Percentiles rank a stretch among this genome's conserved stretches.
These are phyloP conservation scores for Zygosaccharomyces sapae DNA, from an alignment of 1,139 yeast species.

Conservation along the genomic window DNA sequence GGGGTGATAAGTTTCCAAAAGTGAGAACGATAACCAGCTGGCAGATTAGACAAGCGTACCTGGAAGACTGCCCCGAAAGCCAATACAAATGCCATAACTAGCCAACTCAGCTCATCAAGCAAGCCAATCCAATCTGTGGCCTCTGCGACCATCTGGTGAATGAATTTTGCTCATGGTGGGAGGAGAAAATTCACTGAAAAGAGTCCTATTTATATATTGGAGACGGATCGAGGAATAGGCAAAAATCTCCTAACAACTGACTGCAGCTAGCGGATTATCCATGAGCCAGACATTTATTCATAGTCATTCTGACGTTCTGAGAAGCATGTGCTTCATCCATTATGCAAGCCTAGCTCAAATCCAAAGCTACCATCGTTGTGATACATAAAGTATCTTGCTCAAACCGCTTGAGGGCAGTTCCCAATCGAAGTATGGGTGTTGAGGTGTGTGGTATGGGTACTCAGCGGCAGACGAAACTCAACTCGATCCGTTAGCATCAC, in stretches of 20 bases:
- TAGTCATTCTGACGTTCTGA: no score
- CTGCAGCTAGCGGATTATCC: slow-evolving; percentile 10
- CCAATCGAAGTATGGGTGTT: not conserved
- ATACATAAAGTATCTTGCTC: not conserved
- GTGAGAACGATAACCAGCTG: no score
- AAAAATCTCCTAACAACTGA: not conserved
- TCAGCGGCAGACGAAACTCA: not conserved
- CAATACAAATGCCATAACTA: not conserved
- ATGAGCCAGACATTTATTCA: slow-evolving; percentile 8
- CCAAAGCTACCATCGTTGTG: slow-evolving; percentile 7
- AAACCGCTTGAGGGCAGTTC: not conserved
- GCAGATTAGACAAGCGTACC: not conserved
- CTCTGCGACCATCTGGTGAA: slow-evolving; percentile 8
- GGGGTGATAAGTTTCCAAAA: slow-evolving; percentile 3
- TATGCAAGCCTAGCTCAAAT: slow-evolving; percentile 15
- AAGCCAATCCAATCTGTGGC: not conserved
- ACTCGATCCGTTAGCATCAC: not conserved
- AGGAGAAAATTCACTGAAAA: slow-evolving; percentile 16
- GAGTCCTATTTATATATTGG: slow-evolving; percentile 7
- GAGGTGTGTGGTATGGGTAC: not conserved
- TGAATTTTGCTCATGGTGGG: slow-evolving; percentile 16
- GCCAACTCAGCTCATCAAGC: not conserved
- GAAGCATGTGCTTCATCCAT: slow-evolving; percentile 4
- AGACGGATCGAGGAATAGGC: not conserved
- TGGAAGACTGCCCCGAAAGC: slow-evolving; percentile 1